Evolutionary conservation across 805 yeast genomes (phyloP), one percentile per base, ranked within the genome.

Genomic region (Lipomyces chichibuensis): DNA sequence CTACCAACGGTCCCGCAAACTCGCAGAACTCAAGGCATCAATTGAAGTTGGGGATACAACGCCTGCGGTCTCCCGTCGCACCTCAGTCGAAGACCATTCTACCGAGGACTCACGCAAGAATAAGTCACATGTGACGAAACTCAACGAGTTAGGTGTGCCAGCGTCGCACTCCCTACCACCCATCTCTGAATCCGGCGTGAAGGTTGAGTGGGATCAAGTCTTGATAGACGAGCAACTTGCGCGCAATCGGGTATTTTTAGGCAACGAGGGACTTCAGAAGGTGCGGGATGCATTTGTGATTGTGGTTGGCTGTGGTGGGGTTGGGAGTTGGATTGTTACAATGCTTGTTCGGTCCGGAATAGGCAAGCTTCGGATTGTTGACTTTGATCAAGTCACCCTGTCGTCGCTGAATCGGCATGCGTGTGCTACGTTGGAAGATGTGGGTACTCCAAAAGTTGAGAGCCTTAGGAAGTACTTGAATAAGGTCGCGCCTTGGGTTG

Each of bases 251-350:
- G 98, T 97, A 0, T 95, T 95, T 76, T 81, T 95, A 33, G 92
- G 97, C 13, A 91, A 90, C 61, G 90, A 88, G 25, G 98, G 97
- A 0, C 87, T 92, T 85, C 77, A 79, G 23, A 86, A 85, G 66
- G 85, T 95, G 20, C 86, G 97, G 63, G 78, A 82, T 13, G 88
- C 91, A 74, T 83, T 85, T 64, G 84, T 93, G 2, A 90, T 92
- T 1, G 90, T 94, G 17, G 89, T 87, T 13, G 99, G 99, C 37
- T 95, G 94, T 20, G 99, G 99, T 66, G 99, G 99, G 66, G 99
- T 95, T 53, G 99, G 99, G 1, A 93, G 98, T 0, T 93, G 97
- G 94, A 97, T 89, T 29, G 88, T 90, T 13, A 89, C 96, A 11
- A 91, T 96, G 90, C 83, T 95, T 65, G 89, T 90, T 1, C 87